Evolutionary conservation across 176 grass and related monocot species (phyloP), one percentile per base, ranked within the genome.

Genomic region (Rhynchospora breviuscula): DNA sequence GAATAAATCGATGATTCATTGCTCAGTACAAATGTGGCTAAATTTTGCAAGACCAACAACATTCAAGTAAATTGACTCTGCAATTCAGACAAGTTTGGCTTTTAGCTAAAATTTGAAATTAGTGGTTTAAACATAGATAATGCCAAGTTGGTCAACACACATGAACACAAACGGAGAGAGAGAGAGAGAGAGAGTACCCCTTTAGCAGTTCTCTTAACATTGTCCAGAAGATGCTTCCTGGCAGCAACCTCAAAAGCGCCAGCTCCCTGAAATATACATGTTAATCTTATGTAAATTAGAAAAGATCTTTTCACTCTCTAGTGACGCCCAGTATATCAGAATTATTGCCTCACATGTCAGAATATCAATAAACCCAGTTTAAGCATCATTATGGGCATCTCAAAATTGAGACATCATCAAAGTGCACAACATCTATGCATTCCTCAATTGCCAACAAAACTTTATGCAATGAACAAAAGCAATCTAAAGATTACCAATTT

Each of bases 241-340:
- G 93, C 96, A 54, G 96, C 93, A 89, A 98, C 87, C 89, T 98
- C 96, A 87, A 98, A 98, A 62, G 96, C 92, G 46, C 96, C 93
- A 58, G 93, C 92, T 14, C 96, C 96, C 96, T 98, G 65, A 22
- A 86, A 15, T 40, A 84, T 29, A 82, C 44, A 67, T 29, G 53
- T 54, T 53, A 26, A 17, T 66, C 57, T 62, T 3, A 18, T 2
- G 73, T 31, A 76, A 54, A 7, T 14, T 71, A 18, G 11, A 78
- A 77, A 56, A 78, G 11, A 78, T 78, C 51, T 17, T 78, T 78
- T 71, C 49, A 10, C 73, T 35, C 13, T 35, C 15, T 57, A 33
- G 14, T 52, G 22, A 73, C 19, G 22, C 47, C 45, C 19, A 15
- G 23, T 1, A 75, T 53, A 23, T 75, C 47, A 75, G 10, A 75